Conservation (phyloP, 768 basidiomycete genomes). For the Tulasnella calospora region DNA sequence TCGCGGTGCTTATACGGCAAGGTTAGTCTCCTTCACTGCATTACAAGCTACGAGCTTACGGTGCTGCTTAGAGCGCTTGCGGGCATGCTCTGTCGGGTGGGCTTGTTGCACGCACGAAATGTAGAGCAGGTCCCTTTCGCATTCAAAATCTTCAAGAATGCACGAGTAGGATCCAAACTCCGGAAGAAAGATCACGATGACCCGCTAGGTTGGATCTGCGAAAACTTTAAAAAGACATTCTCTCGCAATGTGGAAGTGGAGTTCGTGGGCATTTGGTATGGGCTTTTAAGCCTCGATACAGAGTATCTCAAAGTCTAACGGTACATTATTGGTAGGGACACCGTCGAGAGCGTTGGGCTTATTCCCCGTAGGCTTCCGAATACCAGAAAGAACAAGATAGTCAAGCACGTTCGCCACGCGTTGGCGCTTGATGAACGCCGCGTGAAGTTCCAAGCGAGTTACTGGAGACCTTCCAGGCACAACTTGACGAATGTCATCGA, state of each 20-base stretch:
- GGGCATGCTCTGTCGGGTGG: slow-evolving; percentile 39
- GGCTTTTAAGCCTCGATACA: slow-evolving; percentile 22
- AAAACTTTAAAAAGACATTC: slow-evolving; percentile 68
- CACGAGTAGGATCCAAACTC: slow-evolving; percentile 44
- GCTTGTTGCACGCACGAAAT: slow-evolving; percentile 64
- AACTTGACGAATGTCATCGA: background rate
- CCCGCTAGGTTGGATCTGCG: slow-evolving; percentile 30
- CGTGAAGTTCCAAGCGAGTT: slow-evolving; percentile 32
- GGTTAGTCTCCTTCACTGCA: background rate
- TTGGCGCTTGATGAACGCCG: slow-evolving; percentile 34
- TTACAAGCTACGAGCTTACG: background rate
- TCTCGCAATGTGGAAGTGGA: slow-evolving; percentile 60
- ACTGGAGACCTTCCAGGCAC: background rate
- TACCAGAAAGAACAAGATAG: slow-evolving; percentile 15
- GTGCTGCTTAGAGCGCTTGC: background rate
- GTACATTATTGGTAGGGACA: background rate
- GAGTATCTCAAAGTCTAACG: background rate
- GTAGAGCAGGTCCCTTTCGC: slow-evolving; percentile 68
- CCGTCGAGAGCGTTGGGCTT: slow-evolving; percentile 19
- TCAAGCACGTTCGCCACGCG: slow-evolving; percentile 33
- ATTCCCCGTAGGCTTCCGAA: slow-evolving; percentile 15
- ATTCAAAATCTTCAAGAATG: slow-evolving; percentile 61
- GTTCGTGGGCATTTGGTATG: slow-evolving; percentile 77
- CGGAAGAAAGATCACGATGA: background rate
- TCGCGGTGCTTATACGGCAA: slow-evolving; percentile 60